A percentile compares a stretch with the other conserved stretches of the same genome.
Conservation (phyloP, 352 stramenopile species). For the Globisporangium uncinulatum region DNA sequence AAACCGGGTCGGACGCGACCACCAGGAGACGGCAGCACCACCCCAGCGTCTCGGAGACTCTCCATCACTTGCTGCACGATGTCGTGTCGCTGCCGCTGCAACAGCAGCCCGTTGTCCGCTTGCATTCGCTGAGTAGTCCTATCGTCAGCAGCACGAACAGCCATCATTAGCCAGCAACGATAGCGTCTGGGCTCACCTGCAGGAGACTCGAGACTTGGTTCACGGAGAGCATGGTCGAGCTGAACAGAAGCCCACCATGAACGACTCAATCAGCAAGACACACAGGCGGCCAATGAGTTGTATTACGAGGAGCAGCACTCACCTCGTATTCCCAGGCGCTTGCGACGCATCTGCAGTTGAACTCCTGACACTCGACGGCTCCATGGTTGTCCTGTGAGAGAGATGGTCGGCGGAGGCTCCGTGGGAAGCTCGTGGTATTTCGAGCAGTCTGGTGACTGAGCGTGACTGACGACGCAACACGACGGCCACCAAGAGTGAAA, state of each 20-base stretch:
- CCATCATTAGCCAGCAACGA: background rate
- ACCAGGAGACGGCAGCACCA: background rate
- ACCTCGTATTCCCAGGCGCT: too few species aligned
- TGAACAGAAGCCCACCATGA: background rate
- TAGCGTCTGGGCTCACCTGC: constrained; percentile 11
- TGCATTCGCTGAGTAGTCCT: constrained; percentile 19
- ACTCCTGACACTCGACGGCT: too few species aligned
- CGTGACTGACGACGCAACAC: too few species aligned
- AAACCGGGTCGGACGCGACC: background rate
- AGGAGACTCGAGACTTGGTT: constrained; percentile 23
- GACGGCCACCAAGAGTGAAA: background rate
- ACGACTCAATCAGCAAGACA: background rate
- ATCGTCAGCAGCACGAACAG: constrained; percentile 2
- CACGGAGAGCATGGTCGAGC: constrained; percentile 16
- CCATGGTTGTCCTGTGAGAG: too few species aligned
- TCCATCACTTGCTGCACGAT: constrained; percentile 64
- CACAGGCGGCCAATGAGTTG: too few species aligned
- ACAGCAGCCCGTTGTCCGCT: constrained; percentile 36
- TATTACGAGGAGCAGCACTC: too few species aligned
- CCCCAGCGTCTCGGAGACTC: constrained; percentile 32
- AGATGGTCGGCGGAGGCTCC: too few species aligned
- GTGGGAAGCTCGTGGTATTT: too few species aligned
- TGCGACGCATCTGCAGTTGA: too few species aligned
- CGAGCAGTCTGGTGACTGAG: too few species aligned
- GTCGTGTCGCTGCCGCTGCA: constrained; percentile 42